Base-by-base conservation (phyloP, 2,329 filamentous ascomycete species). In the Pezicula radicicola region DNA sequence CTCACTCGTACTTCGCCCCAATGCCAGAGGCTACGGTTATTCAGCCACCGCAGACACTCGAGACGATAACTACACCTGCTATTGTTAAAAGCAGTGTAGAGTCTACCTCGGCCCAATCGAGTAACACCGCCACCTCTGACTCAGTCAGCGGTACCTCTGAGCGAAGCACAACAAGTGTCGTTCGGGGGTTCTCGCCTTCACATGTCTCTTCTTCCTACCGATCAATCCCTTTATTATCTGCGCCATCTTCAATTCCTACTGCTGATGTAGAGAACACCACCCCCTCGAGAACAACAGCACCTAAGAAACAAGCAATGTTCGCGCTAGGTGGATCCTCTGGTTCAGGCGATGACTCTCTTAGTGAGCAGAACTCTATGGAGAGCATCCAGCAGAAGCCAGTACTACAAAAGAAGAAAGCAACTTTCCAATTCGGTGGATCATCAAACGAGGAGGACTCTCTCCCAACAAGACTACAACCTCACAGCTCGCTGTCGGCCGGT, bases 361-460 rank as follows among this genome's bases (percentile, higher is more conserved):
- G 63, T 39, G 66, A 68, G 27, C 61, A 62, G 35, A 61, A 57
- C 50, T 63, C 63, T 0, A 59, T 67, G 39, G 58, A 63, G 21
- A 56, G 43, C 49, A 57, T 55, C 18, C 48, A 60, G 1, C 60
- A 62, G 46, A 56, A 56, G 4, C 37, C 48, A 3, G 46, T 53
- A 35, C 54, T 51, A 36, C 63, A 63, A 59, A 85, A 84, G 75
- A 84, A 83, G 70, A 72, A 72, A 57, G 72, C 81, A n/a, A 77
- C 76, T 66, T 91, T 91, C 67, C 82, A 80, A 6, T 79, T 96
- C 6, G 91, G 91, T 46, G 84, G 77, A 44, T 95, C 91, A 1
- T 96, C 89, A 47, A 91, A 87, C 28, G 91, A 92, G 60, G 90
- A 94, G 54, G 86, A 89, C 68, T 95, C 91, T 0, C 79, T 91